Evolutionary conservation across 192 early-diverging fungal species (phyloP).

Genomic region (Endogone sp.): DNA sequence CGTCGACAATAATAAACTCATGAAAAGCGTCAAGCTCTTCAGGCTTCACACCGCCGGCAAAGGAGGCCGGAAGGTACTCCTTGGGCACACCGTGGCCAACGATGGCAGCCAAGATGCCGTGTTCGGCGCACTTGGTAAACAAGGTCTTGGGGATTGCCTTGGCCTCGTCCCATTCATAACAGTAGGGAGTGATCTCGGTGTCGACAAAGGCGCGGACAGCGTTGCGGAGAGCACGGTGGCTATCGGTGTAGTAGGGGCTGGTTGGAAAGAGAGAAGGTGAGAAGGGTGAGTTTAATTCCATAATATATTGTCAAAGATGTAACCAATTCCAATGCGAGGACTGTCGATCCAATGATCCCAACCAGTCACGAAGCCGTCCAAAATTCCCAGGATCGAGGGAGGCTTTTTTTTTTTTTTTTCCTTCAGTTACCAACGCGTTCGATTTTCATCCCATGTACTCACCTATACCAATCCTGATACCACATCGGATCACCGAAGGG

Average conservation of each 20-base stretch:
- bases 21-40: conserved; percentile 68
- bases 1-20: conserved; percentile 72
- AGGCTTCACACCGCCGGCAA: conserved; percentile 43
- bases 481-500: conserved; percentile 81
- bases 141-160: conserved; percentile 69
- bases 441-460: neutral
- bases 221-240: conserved; percentile 59
- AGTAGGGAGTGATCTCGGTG: conserved; percentile 70
- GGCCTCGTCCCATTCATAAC: conserved; percentile 80
- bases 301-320: conserved; percentile 3
- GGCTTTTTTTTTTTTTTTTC: too few relatives aligned
- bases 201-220: conserved; percentile 72
- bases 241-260: conserved; percentile 78
- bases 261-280: conserved; percentile 36
- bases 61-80: conserved; percentile 24
- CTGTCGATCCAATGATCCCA: too few relatives aligned
- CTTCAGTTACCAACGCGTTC: too few relatives aligned
- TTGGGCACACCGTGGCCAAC: conserved; percentile 35
- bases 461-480: conserved; percentile 37
- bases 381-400: too few relatives aligned
- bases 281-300: conserved; percentile 36
- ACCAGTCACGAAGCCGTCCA: conserved; percentile 1
- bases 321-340: too few relatives aligned
- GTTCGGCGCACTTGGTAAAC: conserved; percentile 70
- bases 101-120: conserved; percentile 66